Percentiles rank a stretch among this genome's conserved stretches.
phyloP scores from a whole-genome alignment of 1,284 basidiomycete genomes.

The Volvariella surrecta region DNA sequence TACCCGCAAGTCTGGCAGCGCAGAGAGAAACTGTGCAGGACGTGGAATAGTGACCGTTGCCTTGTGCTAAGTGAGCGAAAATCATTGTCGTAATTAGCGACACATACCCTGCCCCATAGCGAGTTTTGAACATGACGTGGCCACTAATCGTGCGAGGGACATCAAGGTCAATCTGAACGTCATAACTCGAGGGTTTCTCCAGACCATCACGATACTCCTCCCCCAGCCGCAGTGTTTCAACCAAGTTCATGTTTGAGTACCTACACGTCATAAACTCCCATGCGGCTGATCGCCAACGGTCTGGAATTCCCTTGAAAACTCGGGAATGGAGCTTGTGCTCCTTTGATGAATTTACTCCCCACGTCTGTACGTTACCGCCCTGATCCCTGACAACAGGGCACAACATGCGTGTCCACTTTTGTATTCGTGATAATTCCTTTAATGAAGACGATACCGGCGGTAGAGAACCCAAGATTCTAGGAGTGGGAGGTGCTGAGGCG shows the following conservation, averaged over 20 bases:
- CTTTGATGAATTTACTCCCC: conserved; percentile 61
- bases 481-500: conserved; percentile 27
- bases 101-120: conserved; percentile 87
- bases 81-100: conserved; percentile 3
- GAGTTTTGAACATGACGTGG: conserved; percentile 89
- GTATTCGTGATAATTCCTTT: conserved; percentile 67
- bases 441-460: conserved; percentile 37
- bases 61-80: conserved; percentile 27
- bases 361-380: conserved; percentile 72
- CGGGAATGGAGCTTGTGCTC: conserved; percentile 60
- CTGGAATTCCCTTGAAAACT: conserved; percentile 94
- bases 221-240: conserved; percentile 33
- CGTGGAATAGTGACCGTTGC: conserved; percentile 91
- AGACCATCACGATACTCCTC: conserved; percentile 57
- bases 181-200: conserved; percentile 79
- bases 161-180: conserved; percentile 97
- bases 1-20: conserved; percentile 88
- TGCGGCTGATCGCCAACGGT: conserved; percentile 88
- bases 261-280: conserved; percentile 76
- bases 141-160: conserved; percentile 95
- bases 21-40: conserved; percentile 88
- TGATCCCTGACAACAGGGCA: conserved; percentile 55
- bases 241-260: conserved; percentile 36
- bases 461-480: conserved; percentile 32
- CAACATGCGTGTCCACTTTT: conserved; percentile 89